Conservation (phyloP, 192 early-diverging fungal species). For the Neocallimastix lanati region DNA sequence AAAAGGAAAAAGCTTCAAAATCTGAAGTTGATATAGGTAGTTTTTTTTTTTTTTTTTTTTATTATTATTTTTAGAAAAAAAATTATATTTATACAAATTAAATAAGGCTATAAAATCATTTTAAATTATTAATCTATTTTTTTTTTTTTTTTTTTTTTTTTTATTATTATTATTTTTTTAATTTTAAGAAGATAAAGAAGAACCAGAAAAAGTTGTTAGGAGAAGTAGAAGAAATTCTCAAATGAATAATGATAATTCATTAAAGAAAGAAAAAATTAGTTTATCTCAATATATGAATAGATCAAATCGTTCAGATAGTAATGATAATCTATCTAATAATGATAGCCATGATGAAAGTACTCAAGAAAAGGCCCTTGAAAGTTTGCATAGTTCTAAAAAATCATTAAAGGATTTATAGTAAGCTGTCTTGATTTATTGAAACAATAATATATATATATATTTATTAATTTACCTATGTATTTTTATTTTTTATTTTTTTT, state of each 20-base stretch:
- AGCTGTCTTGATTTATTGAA: no score
- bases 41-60: no score
- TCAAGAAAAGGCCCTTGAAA: neutral
- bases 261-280: neutral
- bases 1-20: no score
- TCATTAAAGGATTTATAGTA: neutral
- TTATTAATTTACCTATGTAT: no score
- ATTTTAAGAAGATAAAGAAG: neutral
- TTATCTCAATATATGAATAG: neutral
- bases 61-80: no score
- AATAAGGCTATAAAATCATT: no score
- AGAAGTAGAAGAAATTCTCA: neutral
- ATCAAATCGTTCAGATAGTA: neutral
- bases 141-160: no score
- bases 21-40: no score
- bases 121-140: no score
- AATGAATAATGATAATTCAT: neutral
- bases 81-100: no score
- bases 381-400: neutral
- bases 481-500: neutral
- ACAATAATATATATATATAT: no score
- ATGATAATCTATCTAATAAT: neutral
- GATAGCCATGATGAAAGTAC: neutral
- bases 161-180: no score
- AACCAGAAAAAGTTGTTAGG: neutral